These are phyloP conservation scores for Zizania latifolia DNA, from an alignment of 176 grass and related monocot genomes.

Conservation along the genomic window DNA sequence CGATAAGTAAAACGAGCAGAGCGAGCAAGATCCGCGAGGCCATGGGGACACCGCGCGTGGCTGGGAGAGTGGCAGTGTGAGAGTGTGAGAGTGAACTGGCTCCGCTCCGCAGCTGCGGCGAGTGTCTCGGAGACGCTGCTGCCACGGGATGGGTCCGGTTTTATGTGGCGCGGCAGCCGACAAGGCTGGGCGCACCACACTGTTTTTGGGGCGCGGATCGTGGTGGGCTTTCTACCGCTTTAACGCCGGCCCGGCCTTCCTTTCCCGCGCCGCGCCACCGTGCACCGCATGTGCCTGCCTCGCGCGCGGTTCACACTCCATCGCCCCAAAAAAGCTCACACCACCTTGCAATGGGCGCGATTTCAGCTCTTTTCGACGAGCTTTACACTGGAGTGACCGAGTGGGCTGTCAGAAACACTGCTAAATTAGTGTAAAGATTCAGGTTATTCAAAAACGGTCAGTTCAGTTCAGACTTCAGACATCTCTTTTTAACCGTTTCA, in stretches of 20 bases:
- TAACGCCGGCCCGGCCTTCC: conserved; percentile 9
- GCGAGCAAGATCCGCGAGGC: conserved; percentile 40
- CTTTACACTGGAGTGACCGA: too few species aligned
- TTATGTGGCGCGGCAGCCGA: conserved; percentile 31
- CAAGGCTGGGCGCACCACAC: conserved; percentile 31
- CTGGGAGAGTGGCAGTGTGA: conserved; percentile 21
- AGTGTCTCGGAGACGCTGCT: conserved; percentile 20
- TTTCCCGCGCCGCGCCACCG: conserved; percentile 8
- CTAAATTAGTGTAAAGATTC: conserved; percentile 10
- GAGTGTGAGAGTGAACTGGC: not conserved
- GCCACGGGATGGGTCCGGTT: conserved; percentile 18
- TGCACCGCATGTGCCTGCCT: conserved; percentile 26
- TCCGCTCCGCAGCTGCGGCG: not conserved
- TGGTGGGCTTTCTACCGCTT: conserved; percentile 36
- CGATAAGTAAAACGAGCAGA: not conserved
- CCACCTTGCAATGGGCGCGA: conserved; percentile 24
- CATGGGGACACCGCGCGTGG: conserved; percentile 3
- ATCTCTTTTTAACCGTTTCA: conserved; percentile 2
- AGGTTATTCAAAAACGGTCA: not conserved
- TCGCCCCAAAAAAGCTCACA: not conserved
- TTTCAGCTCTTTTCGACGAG: conserved; percentile 4
- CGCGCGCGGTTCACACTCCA: not conserved
- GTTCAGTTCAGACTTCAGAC: too few species aligned
- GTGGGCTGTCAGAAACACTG: not conserved
- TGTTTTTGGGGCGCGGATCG: conserved; percentile 35